Conservation (phyloP, 768 basidiomycete genomes). For the Mycena leptocephala region DNA sequence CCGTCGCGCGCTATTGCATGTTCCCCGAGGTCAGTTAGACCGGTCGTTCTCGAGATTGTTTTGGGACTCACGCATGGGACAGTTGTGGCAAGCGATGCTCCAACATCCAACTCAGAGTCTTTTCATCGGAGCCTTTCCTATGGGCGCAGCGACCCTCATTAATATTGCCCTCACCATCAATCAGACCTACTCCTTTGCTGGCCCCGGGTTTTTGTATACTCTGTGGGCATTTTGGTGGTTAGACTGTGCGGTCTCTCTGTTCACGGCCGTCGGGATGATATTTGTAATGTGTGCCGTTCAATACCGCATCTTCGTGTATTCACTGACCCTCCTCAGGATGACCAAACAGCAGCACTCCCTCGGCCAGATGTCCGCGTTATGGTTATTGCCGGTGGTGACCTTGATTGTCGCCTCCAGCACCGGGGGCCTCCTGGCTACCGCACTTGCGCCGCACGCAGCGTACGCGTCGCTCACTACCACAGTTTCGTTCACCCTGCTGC, state of each 20-base stretch:
- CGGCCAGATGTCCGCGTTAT: slow-evolving; percentile 64
- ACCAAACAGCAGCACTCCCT: slow-evolving; percentile 68
- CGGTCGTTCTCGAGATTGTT: neutral
- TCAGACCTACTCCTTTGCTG: slow-evolving; percentile 63
- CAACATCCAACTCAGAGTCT: slow-evolving; percentile 67
- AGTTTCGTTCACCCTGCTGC: slow-evolving; percentile 51
- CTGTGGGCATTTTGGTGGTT: slow-evolving; percentile 80
- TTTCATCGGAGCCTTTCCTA: slow-evolving; percentile 60
- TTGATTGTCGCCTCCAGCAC: slow-evolving; percentile 73
- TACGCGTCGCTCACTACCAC: slow-evolving; percentile 65
- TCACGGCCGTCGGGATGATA: slow-evolving; percentile 45
- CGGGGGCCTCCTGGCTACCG: slow-evolving; percentile 65
- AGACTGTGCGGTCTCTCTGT: slow-evolving; percentile 65
- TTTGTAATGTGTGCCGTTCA: slow-evolving; percentile 30
- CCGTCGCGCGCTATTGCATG: slow-evolving; percentile 56
- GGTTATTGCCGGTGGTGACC: slow-evolving; percentile 77
- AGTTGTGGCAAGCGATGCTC: slow-evolving; percentile 63
- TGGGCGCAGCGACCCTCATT: slow-evolving; percentile 71
- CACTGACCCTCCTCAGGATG: slow-evolving; percentile 57
- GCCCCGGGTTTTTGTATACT: slow-evolving; percentile 62
- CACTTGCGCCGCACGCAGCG: slow-evolving; percentile 55
- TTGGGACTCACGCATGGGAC: neutral
- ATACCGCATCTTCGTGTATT: neutral
- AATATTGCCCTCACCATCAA: slow-evolving; percentile 59
- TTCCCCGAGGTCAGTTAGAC: slow-evolving; percentile 49